phyloP scores from a whole-genome alignment of 1,284 basidiomycete genomes.

The Cryptococcus neoformans region DNA sequence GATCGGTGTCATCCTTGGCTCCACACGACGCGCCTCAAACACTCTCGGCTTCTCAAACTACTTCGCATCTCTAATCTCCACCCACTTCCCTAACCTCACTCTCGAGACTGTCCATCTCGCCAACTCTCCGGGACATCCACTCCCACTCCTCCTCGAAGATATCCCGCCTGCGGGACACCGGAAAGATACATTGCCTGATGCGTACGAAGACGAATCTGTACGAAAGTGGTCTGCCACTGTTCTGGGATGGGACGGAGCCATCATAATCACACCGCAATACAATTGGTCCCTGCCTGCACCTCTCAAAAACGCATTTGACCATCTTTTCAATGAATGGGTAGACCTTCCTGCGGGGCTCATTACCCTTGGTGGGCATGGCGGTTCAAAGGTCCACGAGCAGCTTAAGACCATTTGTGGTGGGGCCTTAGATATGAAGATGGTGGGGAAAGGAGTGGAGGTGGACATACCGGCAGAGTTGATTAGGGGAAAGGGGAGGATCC shows the following conservation, averaged over 20 bases:
- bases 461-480: slow-evolving; percentile 20
- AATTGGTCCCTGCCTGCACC: slow-evolving; percentile 24
- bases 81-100: neutral
- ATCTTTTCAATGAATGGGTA: slow-evolving; percentile 31
- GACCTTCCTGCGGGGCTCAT: slow-evolving; percentile 19
- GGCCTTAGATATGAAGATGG: slow-evolving; percentile 17
- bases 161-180: slow-evolving; percentile 7
- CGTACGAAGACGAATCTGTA: slow-evolving; percentile 10
- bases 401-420: slow-evolving; percentile 12
- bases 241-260: slow-evolving; percentile 12
- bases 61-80: slow-evolving; percentile 4
- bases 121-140: slow-evolving; percentile 15
- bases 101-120: slow-evolving; percentile 11
- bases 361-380: slow-evolving; percentile 25
- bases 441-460: slow-evolving; percentile 15
- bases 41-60: slow-evolving; percentile 13
- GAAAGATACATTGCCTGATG: slow-evolving; percentile 4
- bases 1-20: slow-evolving; percentile 19
- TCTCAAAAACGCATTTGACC: slow-evolving; percentile 33
- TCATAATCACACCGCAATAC: slow-evolving; percentile 33
- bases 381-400: slow-evolving; percentile 10
- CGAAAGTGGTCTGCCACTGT: slow-evolving; percentile 20
- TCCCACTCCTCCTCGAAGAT: slow-evolving; percentile 12
- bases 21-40: slow-evolving; percentile 16
- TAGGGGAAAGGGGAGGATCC: slow-evolving; percentile 8